These are phyloP conservation scores for Colletotrichum shisoi DNA, from an alignment of 2,329 filamentous ascomycete genomes.

Conservation along the genomic window DNA sequence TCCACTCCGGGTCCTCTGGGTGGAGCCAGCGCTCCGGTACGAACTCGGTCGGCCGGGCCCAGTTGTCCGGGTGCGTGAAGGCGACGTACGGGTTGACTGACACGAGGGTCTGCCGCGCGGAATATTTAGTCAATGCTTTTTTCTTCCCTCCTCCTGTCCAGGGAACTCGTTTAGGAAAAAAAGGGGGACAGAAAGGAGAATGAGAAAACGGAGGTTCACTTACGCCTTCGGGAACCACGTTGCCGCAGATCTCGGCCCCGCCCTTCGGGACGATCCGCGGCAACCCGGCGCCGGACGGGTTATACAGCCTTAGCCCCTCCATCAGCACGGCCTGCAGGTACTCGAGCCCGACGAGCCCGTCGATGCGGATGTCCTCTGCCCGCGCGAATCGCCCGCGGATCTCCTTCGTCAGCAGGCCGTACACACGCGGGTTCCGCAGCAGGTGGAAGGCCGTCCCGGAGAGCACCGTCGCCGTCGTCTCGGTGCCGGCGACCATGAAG, in stretches of 20 bases:
- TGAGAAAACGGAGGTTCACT: conserved; percentile 38
- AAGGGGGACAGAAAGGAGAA: too few relatives aligned
- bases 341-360: conserved; percentile 43
- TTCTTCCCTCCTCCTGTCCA: background rate
- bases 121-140: background rate
- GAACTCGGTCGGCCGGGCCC: conserved; percentile 55
- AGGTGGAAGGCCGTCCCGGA: conserved; percentile 54
- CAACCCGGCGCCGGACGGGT: conserved; percentile 43
- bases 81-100: conserved; percentile 32
- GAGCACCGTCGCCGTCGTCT: conserved; percentile 57
- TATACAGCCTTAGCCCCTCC: conserved; percentile 51
- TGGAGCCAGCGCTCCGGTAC: conserved; percentile 56
- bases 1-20: conserved; percentile 30
- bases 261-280: conserved; percentile 46
- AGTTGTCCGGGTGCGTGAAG: conserved; percentile 47
- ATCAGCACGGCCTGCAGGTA: conserved; percentile 54
- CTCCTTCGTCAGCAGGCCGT: conserved; percentile 49
- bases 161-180: too few relatives aligned
- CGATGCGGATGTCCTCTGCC: conserved; percentile 52
- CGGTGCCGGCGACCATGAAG: conserved; percentile 52
- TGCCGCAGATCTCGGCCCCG: conserved; percentile 47
- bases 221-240: conserved; percentile 48
- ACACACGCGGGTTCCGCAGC: conserved; percentile 44
- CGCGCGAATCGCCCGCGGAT: conserved; percentile 50
- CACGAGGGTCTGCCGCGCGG: conserved; percentile 18